Percentiles rank a stretch among this genome's conserved stretches.
Conservation (phyloP, 257 asterid species). For the Anisodus tanguticus region DNA sequence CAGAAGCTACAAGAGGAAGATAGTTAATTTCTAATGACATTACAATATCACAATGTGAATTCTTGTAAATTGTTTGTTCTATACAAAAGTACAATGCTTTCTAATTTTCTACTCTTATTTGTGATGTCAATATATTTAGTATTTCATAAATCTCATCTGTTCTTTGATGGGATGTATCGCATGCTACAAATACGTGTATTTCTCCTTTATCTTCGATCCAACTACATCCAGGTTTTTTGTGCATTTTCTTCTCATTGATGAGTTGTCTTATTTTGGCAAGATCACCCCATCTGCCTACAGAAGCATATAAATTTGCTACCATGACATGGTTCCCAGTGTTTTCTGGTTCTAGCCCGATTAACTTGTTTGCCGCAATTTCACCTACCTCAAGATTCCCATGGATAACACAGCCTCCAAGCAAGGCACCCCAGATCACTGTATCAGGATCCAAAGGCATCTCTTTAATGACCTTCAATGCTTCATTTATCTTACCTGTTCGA, state of each 20-base stretch:
- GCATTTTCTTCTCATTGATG: constrained; percentile 55
- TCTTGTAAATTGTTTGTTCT: constrained; percentile 29
- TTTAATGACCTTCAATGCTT: constrained; percentile 51
- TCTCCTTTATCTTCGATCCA: constrained; percentile 78
- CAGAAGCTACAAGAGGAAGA: constrained; percentile 24
- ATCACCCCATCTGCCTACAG: constrained; percentile 70
- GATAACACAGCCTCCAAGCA: constrained; percentile 76
- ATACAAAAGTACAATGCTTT: constrained; percentile 22
- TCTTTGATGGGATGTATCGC: constrained; percentile 64
- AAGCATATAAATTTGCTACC: constrained; percentile 81
- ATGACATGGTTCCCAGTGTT: constrained; percentile 65
- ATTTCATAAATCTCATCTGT: constrained; percentile 59
- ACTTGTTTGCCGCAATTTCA: constrained; percentile 67
- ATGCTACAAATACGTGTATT: constrained; percentile 69
- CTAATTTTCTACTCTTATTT: constrained; percentile 51
- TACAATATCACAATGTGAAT: background rate
- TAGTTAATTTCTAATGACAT: background rate
- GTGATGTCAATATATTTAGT: constrained; percentile 61
- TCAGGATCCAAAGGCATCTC: constrained; percentile 61
- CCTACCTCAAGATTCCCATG: constrained; percentile 66
- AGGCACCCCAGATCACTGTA: constrained; percentile 77
- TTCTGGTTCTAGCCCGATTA: constrained; percentile 61
- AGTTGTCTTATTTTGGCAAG: constrained; percentile 54
- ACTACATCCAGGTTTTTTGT: constrained; percentile 82
- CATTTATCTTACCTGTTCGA: constrained; percentile 63